phyloP scores from a whole-genome alignment of 345 rosid genomes.

The Eucalyptus guilfoylei region DNA sequence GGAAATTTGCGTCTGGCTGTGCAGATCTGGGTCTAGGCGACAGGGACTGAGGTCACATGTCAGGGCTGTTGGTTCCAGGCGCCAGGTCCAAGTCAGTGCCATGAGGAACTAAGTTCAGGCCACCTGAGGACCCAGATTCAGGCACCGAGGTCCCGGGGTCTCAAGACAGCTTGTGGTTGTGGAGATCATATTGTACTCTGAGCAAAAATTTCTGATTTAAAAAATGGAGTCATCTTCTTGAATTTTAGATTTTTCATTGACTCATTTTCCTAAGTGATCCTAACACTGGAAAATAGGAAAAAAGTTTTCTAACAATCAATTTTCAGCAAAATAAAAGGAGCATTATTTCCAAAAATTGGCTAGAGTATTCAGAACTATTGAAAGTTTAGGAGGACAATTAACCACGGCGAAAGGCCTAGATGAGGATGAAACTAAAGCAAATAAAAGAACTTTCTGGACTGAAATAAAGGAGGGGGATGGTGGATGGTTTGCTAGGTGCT shows the following conservation, averaged over 20 bases:
- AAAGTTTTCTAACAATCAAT: not conserved
- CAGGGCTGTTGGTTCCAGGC: not conserved
- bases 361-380: not conserved
- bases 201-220: not conserved
- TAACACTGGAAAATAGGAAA: not conserved
- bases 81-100: not conserved
- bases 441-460: not conserved
- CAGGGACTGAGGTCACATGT: not conserved
- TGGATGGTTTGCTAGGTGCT: not conserved
- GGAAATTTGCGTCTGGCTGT: not conserved
- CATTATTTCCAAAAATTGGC: not conserved
- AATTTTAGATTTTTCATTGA: not conserved
- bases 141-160: not conserved
- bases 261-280: not conserved
- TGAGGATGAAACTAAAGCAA: not conserved
- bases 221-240: not conserved
- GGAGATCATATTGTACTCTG: not conserved
- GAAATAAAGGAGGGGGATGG: not conserved
- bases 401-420: not conserved
- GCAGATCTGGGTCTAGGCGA: not conserved
- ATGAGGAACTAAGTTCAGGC: not conserved
- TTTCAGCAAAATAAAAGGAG: not conserved
- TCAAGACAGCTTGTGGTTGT: not conserved
- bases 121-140: not conserved
- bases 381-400: not conserved